Base-by-base conservation (phyloP, 768 basidiomycete genomes). In the Boletales sp. region DNA sequence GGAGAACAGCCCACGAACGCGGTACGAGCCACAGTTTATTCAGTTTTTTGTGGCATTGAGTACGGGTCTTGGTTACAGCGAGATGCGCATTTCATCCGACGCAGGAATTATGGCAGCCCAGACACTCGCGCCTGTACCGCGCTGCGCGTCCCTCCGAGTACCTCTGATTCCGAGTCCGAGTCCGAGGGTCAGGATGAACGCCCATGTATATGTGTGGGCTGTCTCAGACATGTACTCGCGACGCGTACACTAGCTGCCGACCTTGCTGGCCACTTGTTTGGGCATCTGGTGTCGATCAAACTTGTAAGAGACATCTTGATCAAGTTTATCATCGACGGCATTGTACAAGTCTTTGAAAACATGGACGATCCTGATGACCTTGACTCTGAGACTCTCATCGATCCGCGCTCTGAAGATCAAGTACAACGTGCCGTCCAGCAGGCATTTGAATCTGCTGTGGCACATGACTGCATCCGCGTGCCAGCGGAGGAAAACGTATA, bases 361-460 rank as follows among this genome's bases (percentile, higher is more conserved):
- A 17, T 24, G 0, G 13, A 11, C 2, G 3, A 8, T 17, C 32
- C 8, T 13, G 14, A 24, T 32, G 31, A 9, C 15, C 2, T n/a
- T 27, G 34, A 21, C 9, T 15, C 4, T 21, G 29, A 40, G 13
- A 1, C 14, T 2, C 30, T 31, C 13, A 7, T 57, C 2, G 42
- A 43, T 3, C 48, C 32, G 3, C 14, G 17, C 1, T 55, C 47
- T 1, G 37, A 51, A 7, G 36, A 37, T 9, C 1, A 29, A 27
- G 43, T 18, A 38, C 21, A 9, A 18, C 10, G 5, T 1, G 51
- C 48, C 4, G 13, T 57, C 39, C 42, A 40, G 18, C 17, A 42
- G 14, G 51, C 55, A 2, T 57, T 53, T 18, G 34, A 57, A 34
- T 14, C 29, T 11, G 48, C 55, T 10, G 19, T 27, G 2, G 2